Percentiles rank a stretch among this genome's conserved stretches.
Evolutionary conservation across 129 eudicot genomes (phyloP).

Genomic region (Pittosporum tobira): DNA sequence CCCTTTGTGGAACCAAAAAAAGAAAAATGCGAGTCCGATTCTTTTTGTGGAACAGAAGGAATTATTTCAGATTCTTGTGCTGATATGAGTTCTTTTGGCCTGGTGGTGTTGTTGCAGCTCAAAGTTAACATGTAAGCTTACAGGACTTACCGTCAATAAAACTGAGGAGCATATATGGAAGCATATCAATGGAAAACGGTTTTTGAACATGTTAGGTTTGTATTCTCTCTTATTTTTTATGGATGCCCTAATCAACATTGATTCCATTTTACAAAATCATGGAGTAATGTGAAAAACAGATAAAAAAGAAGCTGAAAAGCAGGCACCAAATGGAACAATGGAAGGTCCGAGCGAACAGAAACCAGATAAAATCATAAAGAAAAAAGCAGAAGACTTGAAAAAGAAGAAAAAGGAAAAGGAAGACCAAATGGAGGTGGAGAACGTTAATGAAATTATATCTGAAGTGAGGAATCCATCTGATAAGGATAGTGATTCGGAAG

Average conservation of each 20-base stretch:
- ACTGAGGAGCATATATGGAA: constrained; percentile 97
- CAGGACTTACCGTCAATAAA: constrained; percentile 67
- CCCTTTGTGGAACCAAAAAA: too few relatives aligned
- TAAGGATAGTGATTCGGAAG: constrained; percentile 40
- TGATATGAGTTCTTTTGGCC: not conserved
- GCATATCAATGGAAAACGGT: constrained; percentile 84
- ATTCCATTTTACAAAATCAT: constrained; percentile 5
- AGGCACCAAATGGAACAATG: constrained; percentile 24
- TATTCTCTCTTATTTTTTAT: not conserved
- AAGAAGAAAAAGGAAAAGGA: constrained; percentile 25
- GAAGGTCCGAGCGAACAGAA: constrained; percentile 27
- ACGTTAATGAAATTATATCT: constrained; percentile 36
- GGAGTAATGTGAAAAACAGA: constrained; percentile 32
- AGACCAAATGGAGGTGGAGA: constrained; percentile 17
- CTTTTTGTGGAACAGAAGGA: too few relatives aligned
- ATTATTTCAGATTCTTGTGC: not conserved
- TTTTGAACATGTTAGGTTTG: constrained; percentile 86
- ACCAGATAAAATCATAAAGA: constrained; percentile 26
- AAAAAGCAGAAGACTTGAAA: constrained; percentile 22
- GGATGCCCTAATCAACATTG: not conserved
- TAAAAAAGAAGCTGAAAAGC: constrained; percentile 62
- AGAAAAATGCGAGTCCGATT: too few relatives aligned
- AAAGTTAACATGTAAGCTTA: constrained; percentile 71
- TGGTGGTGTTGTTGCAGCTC: constrained; percentile 43
- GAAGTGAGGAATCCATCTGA: constrained; percentile 52